phyloP scores from a whole-genome alignment of 345 rosid species.

The Lumnitzera littorea region DNA sequence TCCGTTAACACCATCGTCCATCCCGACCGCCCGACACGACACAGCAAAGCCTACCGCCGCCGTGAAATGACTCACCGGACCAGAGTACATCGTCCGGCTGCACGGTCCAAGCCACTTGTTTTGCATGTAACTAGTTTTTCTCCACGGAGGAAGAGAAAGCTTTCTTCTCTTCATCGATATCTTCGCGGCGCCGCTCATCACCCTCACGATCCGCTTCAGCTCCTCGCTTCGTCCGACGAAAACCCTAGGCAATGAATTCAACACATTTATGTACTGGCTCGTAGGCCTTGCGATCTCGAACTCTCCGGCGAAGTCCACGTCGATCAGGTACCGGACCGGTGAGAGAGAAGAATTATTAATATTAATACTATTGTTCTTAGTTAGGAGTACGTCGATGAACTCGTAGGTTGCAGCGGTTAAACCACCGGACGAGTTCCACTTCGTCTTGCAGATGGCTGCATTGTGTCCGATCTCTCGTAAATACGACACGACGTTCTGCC shows the following conservation, averaged over 20 bases:
- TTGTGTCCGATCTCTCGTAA: constrained; percentile 54
- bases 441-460: constrained; percentile 76
- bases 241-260: constrained; percentile 37
- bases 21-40: constrained; percentile 50
- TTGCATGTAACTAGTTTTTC: constrained; percentile 73
- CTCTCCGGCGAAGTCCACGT: constrained; percentile 52
- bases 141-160: constrained; percentile 69
- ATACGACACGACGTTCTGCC: constrained; percentile 46
- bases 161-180: constrained; percentile 41
- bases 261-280: constrained; percentile 27
- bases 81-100: constrained; percentile 36
- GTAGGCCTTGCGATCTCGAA: constrained; percentile 79
- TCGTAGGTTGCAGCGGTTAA: constrained; percentile 52
- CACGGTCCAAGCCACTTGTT: constrained; percentile 67
- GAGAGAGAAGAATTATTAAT: not conserved
- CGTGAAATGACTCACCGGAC: constrained; percentile 6
- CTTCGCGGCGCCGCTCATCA: constrained; percentile 47
- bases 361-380: not conserved
- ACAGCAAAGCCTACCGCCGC: constrained; percentile 16
- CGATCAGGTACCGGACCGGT: constrained; percentile 42
- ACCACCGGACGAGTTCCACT: constrained; percentile 51
- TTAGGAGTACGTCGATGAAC: constrained; percentile 52
- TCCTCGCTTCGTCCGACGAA: constrained; percentile 49
- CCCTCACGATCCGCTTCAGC: constrained; percentile 40
- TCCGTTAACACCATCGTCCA: constrained; percentile 40